Conservation (phyloP, 768 basidiomycete genomes). For the Lactifluus pinguis region DNA sequence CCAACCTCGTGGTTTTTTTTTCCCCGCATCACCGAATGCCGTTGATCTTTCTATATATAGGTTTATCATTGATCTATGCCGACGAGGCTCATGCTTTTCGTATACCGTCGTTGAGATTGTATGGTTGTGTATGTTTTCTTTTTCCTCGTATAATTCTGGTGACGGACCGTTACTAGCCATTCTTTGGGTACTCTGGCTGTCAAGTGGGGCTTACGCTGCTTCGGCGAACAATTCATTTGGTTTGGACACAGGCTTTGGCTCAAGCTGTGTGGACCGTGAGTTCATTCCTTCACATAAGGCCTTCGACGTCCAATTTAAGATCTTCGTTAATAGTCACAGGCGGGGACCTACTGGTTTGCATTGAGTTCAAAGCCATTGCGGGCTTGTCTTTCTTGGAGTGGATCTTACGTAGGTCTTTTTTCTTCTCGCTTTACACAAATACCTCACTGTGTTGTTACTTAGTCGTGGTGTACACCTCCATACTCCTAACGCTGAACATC, state of each 20-base stretch:
- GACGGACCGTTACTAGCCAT: constrained; percentile 19
- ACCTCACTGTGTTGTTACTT: constrained; percentile 1
- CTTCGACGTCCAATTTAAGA: background rate
- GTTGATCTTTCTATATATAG: constrained; percentile 19
- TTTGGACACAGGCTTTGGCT: background rate
- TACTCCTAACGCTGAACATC: constrained; percentile 23
- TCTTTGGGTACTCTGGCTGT: constrained; percentile 35
- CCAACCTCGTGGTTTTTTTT: background rate
- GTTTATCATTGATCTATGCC: constrained; percentile 25
- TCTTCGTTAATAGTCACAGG: background rate
- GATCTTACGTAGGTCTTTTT: constrained; percentile 24
- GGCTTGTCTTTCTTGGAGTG: constrained; percentile 33
- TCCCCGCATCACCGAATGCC: background rate
- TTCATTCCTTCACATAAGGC: background rate
- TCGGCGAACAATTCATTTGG: background rate
- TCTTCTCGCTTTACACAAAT: background rate
- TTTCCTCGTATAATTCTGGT: background rate
- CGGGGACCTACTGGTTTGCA: constrained; percentile 18
- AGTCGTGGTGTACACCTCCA: constrained; percentile 29
- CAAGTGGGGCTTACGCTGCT: constrained; percentile 27
- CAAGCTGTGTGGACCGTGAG: constrained; percentile 4
- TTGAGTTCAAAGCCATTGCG: constrained; percentile 25
- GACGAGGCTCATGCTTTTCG: constrained; percentile 32
- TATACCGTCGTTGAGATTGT: constrained; percentile 30
- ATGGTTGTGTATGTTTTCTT: constrained; percentile 29